Evolutionary conservation across 164 flowering plant genomes (phyloP), one percentile per base, ranked within the genome.

Genomic region (Vitis riparia): DNA sequence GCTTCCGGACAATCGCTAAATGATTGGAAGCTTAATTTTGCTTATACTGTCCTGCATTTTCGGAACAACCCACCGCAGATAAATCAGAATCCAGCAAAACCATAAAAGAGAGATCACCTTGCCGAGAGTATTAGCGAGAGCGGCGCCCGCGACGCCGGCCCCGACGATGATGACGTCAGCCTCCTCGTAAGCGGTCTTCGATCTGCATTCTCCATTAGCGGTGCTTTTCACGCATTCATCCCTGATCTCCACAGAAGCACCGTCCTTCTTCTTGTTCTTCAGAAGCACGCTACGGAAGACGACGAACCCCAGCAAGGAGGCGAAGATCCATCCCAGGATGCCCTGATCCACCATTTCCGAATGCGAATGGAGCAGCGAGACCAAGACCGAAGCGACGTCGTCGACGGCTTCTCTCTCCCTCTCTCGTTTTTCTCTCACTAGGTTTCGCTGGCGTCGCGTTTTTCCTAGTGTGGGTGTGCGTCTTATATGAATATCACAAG

Each of bases 91-190:
- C n/a, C 60, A 55, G 12, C 17, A 55, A 12, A 60, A 2, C 12
- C 9, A 48, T 23, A 47, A 6, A 11, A 56, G 1, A 62, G 60
- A 72, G 8, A n/a, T 51, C 51, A 91, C 98, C 97, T 88, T 90
- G 67, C 85, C 98, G 7, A 93, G 91, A 23, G 98, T 91, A 73
- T 87, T 78, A 74, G 98, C 97, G 13, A 93, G 88, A 73, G 98
- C 98, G 2, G 95, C 65, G 48, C 98, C 98, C 49, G 94, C 98
- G n/a, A 93, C 97, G 59, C 98, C 98, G 16, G 98, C 98, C 9
- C 98, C 98, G 15, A 93, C 98, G 55, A 93, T 75, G 70, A 93
- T 82, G 51, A 93, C 89, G 63, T 93, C 89, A 53, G 66, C 78
- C 47, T 68, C 91, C 48, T 65, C 65, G n/a, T 13, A 37, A 3